Base-by-base conservation (phyloP, 2,329 filamentous ascomycete genomes). In the Bertia moriformis region DNA sequence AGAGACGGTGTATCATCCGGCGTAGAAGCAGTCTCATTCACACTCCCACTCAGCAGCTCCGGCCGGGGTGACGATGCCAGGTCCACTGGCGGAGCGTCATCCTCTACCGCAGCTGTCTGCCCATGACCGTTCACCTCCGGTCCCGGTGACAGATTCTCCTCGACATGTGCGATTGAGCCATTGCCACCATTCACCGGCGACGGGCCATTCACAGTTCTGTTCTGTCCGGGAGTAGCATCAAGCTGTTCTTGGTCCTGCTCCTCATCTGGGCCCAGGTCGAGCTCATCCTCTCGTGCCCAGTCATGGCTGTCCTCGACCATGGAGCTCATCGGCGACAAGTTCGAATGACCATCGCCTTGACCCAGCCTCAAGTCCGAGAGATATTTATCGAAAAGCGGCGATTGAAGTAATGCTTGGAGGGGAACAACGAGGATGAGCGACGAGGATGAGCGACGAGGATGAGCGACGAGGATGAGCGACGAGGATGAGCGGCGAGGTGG, bases 251-350 rank as follows among this genome's bases (percentile, higher is more conserved):
- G 32, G 32, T 7, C 15, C 17, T 18, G 12, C 10, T 35, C 32
- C 10, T 35, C 32, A 13, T 35, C 15, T 18, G 12, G 32, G 32
- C 32, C 32, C 32, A 35, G 15, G 32, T 35, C 32, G 10, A 35
- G 32, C 32, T 35, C 32, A 35, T 35, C 32, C 32, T 35, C 32
- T 7, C 10, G 32, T 35, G 32, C 15, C 32, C 32, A 18, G 32
- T 17, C 32, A 10, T 35, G 10, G 15, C 32, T 35, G 32, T 15
- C 32, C 32, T 35, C 32, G 10, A 15, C 15, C 12, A 14, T 35
- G 10, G 32, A 35, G 32, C 32, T 35, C 32, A 35, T 35, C 10
- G 15, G 32, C 32, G 15, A 7, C 12, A 29, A 10, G 24, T 17
- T 35, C 32, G 32, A 13, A 35, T 35, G 15, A 35, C 15, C 32